phyloP scores from a whole-genome alignment of 2,329 filamentous ascomycete genomes.

The Dactylellina parvicollis region DNA sequence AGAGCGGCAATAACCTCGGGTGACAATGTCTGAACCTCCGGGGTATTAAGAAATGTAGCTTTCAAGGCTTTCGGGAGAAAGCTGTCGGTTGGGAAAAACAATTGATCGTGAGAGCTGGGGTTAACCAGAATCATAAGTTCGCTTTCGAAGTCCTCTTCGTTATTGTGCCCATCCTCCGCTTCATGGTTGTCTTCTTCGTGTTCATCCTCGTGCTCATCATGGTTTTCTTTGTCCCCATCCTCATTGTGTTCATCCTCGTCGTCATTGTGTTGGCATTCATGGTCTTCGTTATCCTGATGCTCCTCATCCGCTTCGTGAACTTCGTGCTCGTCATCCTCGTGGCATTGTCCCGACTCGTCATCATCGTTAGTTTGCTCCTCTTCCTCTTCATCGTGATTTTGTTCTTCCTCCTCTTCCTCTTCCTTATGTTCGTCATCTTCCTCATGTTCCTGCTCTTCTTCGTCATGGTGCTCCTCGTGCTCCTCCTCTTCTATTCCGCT shows the following conservation, averaged over 20 bases:
- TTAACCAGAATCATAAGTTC: not conserved
- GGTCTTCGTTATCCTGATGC: not conserved
- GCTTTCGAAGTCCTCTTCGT: too few relatives aligned
- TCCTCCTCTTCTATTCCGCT: too few relatives aligned
- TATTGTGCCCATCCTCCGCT: not conserved
- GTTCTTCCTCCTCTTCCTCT: not conserved
- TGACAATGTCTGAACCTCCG: not conserved
- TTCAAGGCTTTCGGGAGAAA: not conserved
- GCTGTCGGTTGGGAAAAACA: not conserved
- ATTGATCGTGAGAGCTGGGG: not conserved
- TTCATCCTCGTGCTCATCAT: not conserved
- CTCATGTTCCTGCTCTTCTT: not conserved
- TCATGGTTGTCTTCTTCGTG: not conserved
- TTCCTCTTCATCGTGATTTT: not conserved
- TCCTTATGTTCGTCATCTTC: too few relatives aligned
- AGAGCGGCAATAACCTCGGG: not conserved
- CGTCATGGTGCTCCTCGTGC: not conserved
- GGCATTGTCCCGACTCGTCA: not conserved
- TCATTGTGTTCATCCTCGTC: not conserved
- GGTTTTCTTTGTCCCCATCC: not conserved
- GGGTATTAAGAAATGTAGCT: not conserved
- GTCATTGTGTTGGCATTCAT: too few relatives aligned
- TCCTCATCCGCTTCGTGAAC: not conserved
- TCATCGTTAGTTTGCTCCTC: not conserved
- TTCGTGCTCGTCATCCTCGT: not conserved